Evolutionary conservation across 2,329 filamentous ascomycete genomes (phyloP), one percentile per base, ranked within the genome.

Genomic region (Aspergillus ibericus): DNA sequence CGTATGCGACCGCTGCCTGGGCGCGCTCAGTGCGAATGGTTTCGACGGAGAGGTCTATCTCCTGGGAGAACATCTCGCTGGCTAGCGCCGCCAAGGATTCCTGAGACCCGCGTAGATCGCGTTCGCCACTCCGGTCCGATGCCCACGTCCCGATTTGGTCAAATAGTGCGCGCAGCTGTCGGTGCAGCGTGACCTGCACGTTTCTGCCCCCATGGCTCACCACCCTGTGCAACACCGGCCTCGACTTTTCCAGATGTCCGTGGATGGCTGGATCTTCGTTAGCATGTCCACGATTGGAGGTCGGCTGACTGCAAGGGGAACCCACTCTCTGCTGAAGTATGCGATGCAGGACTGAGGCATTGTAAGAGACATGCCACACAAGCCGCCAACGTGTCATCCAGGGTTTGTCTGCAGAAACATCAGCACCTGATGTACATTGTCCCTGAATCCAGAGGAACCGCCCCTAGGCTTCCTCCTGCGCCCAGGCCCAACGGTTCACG

Each of bases 331-430:
- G 60, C 58, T 22, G 68, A 59, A 29, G 51, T 57, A 47, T 64
- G 60, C 35, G 66, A 61, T 20, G 64, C 57, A 47, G 72, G 66
- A 65, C 73, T 75, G 47, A 77, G 58, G 62, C 75, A 76, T 58
- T 72, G 71, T 38, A 78, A 60, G 22, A 78, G 64, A 55, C 75
- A 77, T 63, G 72, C 68, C 8, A 76, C 68, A 59, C 72, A 70
- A 36, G 76, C 75, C 53, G 71, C 72, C 53, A 78, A 67, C 16
- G 73, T 78, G 47, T 76, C 70, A 46, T 72, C 70, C 53, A 68
- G 59, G 42, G 68, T 73, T 63, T 64, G 60, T 54, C 65, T 66
- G 29, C 16, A 32, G 36, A 16, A 27, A 15, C 34, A 18, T 16
- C 20, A 46, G 40, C 27, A 29, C 7, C 44, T 29, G 25, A 9